A percentile compares a stretch with the other conserved stretches of the same genome.
These are phyloP conservation scores for Passiflora organensis DNA, from an alignment of 345 rosid species.

Conservation along the genomic window DNA sequence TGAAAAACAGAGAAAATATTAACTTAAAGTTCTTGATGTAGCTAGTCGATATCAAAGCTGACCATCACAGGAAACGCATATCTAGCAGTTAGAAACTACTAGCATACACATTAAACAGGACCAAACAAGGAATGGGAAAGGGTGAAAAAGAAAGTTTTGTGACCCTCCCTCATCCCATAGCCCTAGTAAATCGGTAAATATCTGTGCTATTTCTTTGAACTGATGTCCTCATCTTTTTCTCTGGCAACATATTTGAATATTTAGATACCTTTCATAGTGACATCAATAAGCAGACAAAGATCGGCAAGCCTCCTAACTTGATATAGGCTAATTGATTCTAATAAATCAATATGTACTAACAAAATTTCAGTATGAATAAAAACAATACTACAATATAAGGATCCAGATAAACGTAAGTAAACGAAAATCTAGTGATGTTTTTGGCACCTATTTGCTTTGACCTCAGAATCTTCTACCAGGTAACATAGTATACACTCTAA, in stretches of 20 bases:
- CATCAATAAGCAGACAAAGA: slow-evolving; percentile 13
- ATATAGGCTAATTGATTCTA: slow-evolving; percentile 8
- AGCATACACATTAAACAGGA: slow-evolving; percentile 8
- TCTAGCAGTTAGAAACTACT: not conserved
- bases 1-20: slow-evolving; percentile 33
- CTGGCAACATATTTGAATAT: slow-evolving; percentile 3
- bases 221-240: slow-evolving; percentile 3
- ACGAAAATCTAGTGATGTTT: not conserved
- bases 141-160: slow-evolving; percentile 14
- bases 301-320: slow-evolving; percentile 13
- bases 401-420: slow-evolving; percentile 4
- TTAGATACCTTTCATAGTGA: slow-evolving; percentile 11
- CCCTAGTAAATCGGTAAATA: not conserved
- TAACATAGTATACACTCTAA: not conserved
- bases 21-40: not conserved
- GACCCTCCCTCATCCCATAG: too few species aligned
- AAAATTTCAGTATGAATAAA: too few species aligned
- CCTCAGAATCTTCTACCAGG: not conserved
- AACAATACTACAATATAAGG: too few species aligned
- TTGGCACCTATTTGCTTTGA: not conserved
- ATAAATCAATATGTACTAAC: too few species aligned
- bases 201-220: slow-evolving; percentile 4
- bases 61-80: not conserved
- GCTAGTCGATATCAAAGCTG: not conserved
- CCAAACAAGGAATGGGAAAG: slow-evolving; percentile 5